Evolutionary conservation across 2,329 filamentous ascomycete species (phyloP), one percentile per base, ranked within the genome.

Genomic region (Sarocladiaceae sp.): DNA sequence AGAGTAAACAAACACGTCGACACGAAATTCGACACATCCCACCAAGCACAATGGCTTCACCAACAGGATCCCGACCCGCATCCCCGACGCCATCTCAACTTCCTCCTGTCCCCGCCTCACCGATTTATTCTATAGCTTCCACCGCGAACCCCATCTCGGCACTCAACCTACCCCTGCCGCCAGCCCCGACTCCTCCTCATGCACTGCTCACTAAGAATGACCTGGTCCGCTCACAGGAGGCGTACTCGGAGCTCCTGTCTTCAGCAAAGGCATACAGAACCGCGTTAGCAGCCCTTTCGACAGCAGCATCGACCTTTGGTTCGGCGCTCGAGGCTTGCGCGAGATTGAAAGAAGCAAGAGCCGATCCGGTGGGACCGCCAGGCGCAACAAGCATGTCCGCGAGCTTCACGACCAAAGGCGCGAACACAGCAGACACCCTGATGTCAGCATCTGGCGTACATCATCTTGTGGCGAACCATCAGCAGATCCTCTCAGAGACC

Each of bases 401-500:
- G 50, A 70, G 67, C 58, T 76, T 74, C 58, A 69, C 69, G 18
- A 64, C 62, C 33, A 62, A 64, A 34, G 69, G 70, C 34, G 63
- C 69, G 27, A 83, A 79, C 63, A 83, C 80, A 1, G 80, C 80
- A 13, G 79, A 83, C 60, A 70, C 72, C 44, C 67, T 85, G 34
- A 66, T 85, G 47, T 72, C 77, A 23, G 76, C 79, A 11, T 76
- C 77, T 26, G 81, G 81, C 27, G 70, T 84, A 32, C 81, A 85
- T 57, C 78, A 84, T 54, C 69, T 85, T 16, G 69, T 83, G 47
- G 80, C 80, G 35, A 85, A 84, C 62, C 81, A 85, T 65, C 78
- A 83, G 59, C 79, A 83, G 56, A 84, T 85, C 53, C 71, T 85
- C 3, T 78, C 73, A 50, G 81, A 85, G 62, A 83, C 79, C 0